These are phyloP conservation scores for Mallotus japonicus DNA, from an alignment of 441 rosid genomes.

Conservation along the genomic window DNA sequence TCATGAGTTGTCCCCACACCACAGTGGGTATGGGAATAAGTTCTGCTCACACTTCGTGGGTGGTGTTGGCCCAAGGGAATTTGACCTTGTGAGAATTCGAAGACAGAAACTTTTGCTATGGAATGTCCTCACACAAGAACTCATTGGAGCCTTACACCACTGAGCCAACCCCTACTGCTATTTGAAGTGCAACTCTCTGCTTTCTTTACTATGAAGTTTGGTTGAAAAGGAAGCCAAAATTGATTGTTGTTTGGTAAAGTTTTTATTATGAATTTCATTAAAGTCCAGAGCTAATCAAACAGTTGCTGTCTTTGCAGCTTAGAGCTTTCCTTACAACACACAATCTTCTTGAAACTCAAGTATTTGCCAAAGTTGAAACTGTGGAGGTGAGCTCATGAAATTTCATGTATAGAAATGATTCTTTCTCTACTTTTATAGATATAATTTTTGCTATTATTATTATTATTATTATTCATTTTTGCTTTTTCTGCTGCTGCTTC, in stretches of 20 bases:
- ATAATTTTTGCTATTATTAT: neutral
- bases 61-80: too few species aligned
- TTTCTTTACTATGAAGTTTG: neutral
- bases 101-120: too few species aligned
- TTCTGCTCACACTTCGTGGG: too few species aligned
- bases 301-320: slow-evolving; percentile 10
- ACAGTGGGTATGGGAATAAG: too few species aligned
- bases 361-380: slow-evolving; percentile 19
- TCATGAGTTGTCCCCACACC: too few species aligned
- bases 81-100: too few species aligned
- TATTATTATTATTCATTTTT: neutral
- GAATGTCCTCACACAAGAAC: too few species aligned
- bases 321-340: slow-evolving; percentile 14
- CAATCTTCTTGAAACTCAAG: slow-evolving; percentile 13
- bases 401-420: neutral
- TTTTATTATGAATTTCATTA: too few species aligned
- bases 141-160: too few species aligned
- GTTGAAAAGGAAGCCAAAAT: neutral
- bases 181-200: neutral
- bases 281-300: neutral
- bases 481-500: neutral
- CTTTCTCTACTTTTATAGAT: neutral
- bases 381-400: slow-evolving; percentile 10
- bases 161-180: neutral
- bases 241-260: too few species aligned